Evolutionary conservation across 306 rosid species (phyloP).

Genomic region (Gleditsia sinensis): DNA sequence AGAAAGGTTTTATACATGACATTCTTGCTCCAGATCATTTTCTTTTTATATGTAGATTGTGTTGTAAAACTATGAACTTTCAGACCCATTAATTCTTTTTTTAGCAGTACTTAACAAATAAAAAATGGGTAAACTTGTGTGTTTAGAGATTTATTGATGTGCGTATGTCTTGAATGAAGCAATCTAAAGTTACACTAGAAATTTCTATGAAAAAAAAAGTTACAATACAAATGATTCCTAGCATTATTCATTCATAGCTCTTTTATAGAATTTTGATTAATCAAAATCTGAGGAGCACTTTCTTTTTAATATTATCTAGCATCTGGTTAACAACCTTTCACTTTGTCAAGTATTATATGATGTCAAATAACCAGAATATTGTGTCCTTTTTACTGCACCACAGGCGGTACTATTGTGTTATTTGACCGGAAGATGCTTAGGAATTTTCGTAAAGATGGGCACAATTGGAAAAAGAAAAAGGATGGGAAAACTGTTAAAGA

Average conservation of each 20-base stretch:
- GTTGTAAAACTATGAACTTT: constrained; percentile 9
- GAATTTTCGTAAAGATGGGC: constrained; percentile 93
- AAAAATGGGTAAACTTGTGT: neutral
- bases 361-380: constrained; percentile 26
- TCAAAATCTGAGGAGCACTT: neutral
- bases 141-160: neutral
- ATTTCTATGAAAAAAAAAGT: too few species aligned
- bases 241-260: constrained; percentile 14
- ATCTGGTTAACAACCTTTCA: constrained; percentile 7
- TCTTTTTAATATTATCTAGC: neutral
- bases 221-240: neutral
- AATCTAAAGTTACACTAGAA: constrained; percentile 22
- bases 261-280: constrained; percentile 20
- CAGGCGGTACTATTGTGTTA: constrained; percentile 83
- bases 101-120: neutral
- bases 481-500: constrained; percentile 98
- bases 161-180: constrained; percentile 9
- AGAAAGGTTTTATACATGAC: constrained; percentile 14
- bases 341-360: constrained; percentile 21
- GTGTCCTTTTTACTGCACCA: constrained; percentile 37
- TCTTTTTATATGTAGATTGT: constrained; percentile 10
- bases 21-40: neutral
- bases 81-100: neutral
- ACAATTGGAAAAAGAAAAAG: constrained; percentile 97
- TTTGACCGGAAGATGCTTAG: constrained; percentile 96